Conservation (phyloP, 2,329 filamentous ascomycete genomes). For the Aspergillus nomiae region DNA sequence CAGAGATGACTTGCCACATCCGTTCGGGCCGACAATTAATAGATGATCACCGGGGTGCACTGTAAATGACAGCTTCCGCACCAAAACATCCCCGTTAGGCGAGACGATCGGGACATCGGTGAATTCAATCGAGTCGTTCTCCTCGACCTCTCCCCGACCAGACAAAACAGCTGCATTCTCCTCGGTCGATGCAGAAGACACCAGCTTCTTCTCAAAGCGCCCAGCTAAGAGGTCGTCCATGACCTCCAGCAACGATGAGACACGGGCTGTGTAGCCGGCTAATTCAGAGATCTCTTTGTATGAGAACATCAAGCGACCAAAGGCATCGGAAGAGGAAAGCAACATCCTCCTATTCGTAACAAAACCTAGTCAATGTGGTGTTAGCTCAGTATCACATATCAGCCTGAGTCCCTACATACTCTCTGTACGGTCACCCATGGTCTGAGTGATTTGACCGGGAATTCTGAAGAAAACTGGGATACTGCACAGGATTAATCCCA, state of each 20-base stretch:
- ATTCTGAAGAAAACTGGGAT: constrained; percentile 95
- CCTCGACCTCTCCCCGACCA: constrained; percentile 77
- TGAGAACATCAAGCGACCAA: constrained; percentile 94
- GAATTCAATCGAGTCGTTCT: constrained; percentile 83
- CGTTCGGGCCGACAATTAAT: constrained; percentile 93
- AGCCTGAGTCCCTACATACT: constrained; percentile 43
- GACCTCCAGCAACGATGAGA: constrained; percentile 84
- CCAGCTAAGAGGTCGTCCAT: constrained; percentile 92
- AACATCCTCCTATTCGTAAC: constrained; percentile 93
- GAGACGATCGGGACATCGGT: constrained; percentile 92
- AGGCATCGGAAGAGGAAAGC: constrained; percentile 90
- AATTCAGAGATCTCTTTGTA: constrained; percentile 97
- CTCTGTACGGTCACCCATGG: constrained; percentile 58
- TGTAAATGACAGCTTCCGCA: constrained; percentile 81
- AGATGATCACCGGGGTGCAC: constrained; percentile 87
- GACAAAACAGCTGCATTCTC: constrained; percentile 81
- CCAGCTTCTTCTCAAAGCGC: constrained; percentile 93
- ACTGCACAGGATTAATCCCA: constrained; percentile 89
- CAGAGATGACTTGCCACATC: constrained; percentile 92
- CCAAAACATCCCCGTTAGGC: constrained; percentile 90
- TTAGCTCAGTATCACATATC: neutral
- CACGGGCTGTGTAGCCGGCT: constrained; percentile 90
- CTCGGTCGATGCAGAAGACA: constrained; percentile 81
- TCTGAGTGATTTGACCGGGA: constrained; percentile 64
- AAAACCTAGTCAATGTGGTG: constrained; percentile 59